Conservation (phyloP, 2,329 filamentous ascomycete genomes). For the Clarireedia homoeocarpa region DNA sequence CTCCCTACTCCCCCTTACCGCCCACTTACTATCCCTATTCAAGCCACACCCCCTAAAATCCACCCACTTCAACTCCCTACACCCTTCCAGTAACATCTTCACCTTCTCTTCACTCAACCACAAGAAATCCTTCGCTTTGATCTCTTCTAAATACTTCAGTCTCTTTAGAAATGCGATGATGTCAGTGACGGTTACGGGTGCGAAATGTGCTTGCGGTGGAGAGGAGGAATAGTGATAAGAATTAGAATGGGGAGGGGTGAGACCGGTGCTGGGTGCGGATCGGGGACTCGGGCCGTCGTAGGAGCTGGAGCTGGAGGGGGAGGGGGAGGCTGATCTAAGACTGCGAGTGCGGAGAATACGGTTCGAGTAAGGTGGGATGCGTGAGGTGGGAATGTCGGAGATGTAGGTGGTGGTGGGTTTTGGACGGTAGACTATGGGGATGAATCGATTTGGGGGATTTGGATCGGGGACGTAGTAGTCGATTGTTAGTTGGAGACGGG, state of each 20-base stretch:
- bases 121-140: slow-evolving; percentile 11
- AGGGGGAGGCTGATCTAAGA: no score
- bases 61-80: slow-evolving; percentile 8
- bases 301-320: no score
- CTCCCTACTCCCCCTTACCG: slow-evolving; percentile 12
- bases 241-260: not conserved
- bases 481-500: slow-evolving; percentile 13
- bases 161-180: slow-evolving; percentile 12
- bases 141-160: slow-evolving; percentile 11
- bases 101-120: slow-evolving; percentile 13
- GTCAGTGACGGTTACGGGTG: slow-evolving; percentile 12
- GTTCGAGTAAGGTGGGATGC: not conserved
- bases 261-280: not conserved
- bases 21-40: slow-evolving; percentile 14
- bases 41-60: slow-evolving; percentile 19
- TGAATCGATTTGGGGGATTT: not conserved
- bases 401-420: slow-evolving; percentile 9
- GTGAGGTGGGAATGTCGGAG: slow-evolving; percentile 6
- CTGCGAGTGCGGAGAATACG: slow-evolving; percentile 8
- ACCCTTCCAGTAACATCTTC: slow-evolving; percentile 1
- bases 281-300: no score
- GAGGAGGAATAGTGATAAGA: not conserved
- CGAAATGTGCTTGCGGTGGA: slow-evolving; percentile 11
- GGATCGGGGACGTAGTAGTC: slow-evolving; percentile 13
- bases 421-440: not conserved